Conservation (phyloP, 1,284 basidiomycete species). For the Boletus calvinii region DNA sequence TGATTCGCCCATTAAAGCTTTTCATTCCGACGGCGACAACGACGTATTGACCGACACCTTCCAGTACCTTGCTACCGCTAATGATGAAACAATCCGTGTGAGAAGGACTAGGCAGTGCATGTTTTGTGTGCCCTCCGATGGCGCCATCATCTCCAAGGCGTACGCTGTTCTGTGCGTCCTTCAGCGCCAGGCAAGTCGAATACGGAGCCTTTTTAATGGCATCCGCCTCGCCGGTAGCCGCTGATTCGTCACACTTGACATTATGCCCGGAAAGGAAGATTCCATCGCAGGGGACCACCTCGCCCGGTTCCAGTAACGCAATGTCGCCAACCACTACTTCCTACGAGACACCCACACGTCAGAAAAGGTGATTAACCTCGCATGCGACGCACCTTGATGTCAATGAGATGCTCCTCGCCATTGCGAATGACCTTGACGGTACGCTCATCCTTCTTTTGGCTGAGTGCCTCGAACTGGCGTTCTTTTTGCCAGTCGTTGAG, state of each 20-base stretch:
- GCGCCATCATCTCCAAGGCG: constrained; percentile 25
- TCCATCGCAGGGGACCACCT: constrained; percentile 94
- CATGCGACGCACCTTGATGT: constrained; percentile 62
- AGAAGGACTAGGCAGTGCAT: constrained; percentile 24
- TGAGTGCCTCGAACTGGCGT: constrained; percentile 88
- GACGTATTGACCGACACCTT: constrained; percentile 93
- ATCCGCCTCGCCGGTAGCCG: constrained; percentile 95
- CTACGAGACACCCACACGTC: constrained; percentile 35
- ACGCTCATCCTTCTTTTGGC: constrained; percentile 95
- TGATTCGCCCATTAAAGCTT: constrained; percentile 94
- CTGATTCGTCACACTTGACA: constrained; percentile 95
- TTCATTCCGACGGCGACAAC: constrained; percentile 90
- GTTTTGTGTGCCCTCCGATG: constrained; percentile 21
- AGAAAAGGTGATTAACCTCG: neutral
- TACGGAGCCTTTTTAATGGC: constrained; percentile 89
- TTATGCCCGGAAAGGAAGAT: constrained; percentile 92
- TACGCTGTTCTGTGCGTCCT: constrained; percentile 28
- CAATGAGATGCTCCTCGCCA: constrained; percentile 77
- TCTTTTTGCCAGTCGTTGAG: constrained; percentile 98
- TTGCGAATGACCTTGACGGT: constrained; percentile 89
- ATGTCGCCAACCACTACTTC: constrained; percentile 95
- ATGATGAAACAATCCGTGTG: constrained; percentile 94
- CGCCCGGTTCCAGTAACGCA: constrained; percentile 90
- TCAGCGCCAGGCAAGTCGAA: constrained; percentile 65
- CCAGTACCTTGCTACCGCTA: constrained; percentile 92